These are phyloP conservation scores for Sarocladiaceae sp. DNA, from an alignment of 2,329 filamentous ascomycete species.

Conservation along the genomic window DNA sequence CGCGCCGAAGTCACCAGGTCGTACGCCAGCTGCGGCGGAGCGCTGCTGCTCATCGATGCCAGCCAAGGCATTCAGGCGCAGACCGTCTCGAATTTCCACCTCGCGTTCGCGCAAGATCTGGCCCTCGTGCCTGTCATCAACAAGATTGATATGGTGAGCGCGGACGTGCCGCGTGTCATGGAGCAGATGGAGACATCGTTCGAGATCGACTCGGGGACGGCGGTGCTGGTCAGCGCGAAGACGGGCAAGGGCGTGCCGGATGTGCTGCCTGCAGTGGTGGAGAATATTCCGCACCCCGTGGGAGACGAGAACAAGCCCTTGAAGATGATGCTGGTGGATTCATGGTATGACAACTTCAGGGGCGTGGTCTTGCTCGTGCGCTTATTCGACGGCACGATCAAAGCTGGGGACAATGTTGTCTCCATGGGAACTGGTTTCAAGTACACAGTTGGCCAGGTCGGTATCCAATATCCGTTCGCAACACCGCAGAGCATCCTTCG, in stretches of 20 bases:
- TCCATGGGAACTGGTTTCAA: conserved; percentile 84
- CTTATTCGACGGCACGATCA: conserved; percentile 81
- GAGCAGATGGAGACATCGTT: conserved; percentile 82
- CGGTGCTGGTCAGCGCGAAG: conserved; percentile 76
- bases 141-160: conserved; percentile 89
- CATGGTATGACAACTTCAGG: conserved; percentile 96
- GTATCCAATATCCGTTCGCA: conserved; percentile 89
- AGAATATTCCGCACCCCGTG: conserved; percentile 72
- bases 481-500: conserved; percentile 74
- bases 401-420: conserved; percentile 75
- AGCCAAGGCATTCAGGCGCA: conserved; percentile 96
- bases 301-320: conserved; percentile 69
- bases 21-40: conserved; percentile 93
- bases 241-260: conserved; percentile 80
- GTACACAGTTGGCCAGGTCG: conserved; percentile 92
- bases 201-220: conserved; percentile 73
- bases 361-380: conserved; percentile 88
- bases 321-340: conserved; percentile 85
- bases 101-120: conserved; percentile 88
- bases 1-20: conserved; percentile 91
- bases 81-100: conserved; percentile 97
- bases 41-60: conserved; percentile 86
- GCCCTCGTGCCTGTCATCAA: conserved; percentile 88
- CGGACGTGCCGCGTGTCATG: conserved; percentile 79
- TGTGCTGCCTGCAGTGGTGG: conserved; percentile 80